Evolutionary conservation across 225 moss, liverwort and hornwort species (phyloP), one percentile per base, ranked within the genome.

Genomic region (Pseudisothecium myosuroides): DNA sequence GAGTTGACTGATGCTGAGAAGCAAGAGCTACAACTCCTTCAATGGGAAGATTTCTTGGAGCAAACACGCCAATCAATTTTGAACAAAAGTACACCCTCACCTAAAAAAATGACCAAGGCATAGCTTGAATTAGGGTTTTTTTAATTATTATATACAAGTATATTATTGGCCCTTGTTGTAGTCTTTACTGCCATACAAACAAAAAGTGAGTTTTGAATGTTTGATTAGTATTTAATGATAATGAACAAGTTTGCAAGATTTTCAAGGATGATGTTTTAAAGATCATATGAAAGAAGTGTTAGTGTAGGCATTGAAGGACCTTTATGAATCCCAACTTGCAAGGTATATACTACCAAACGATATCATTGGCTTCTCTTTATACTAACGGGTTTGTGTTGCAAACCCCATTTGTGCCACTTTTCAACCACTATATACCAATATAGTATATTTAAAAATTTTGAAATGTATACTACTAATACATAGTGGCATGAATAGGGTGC

Each of bases 1-100:
- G 69, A 93, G 72, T 56, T 94, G 89, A 88, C 87, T 13, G 90
- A 93, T 62, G 88, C 49, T 0, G 94, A 94, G 52, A 92, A 93
- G 88, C 89, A 91, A 84, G 93, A 94, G 80, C 36, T 94, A 14
- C 92, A 94, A 68, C 93, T 91, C 23, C 91, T 94, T 26, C 92
- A 91, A 41, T 94, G 94, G 94, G 91, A 94, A 6, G 87, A 94
- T 66, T 94, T 94, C 50, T 82, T 94, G 69, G 93, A 94, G 80
- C 92, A 92, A 92, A 94, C 94, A 61, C 94, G 94, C 31, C 93
- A 94, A 90, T 93, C 94, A 28, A 94, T 94, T 80, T 77, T 93
- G 26, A 94, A 88, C 82, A 94, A 94, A 91, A 94, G 94, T 93
- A 87, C 23, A 17, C 14, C 26, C 41, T 86, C 1, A 52, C 63